Evolutionary conservation across 2,329 filamentous ascomycete species (phyloP).

Genomic region (Fusarium coicis): DNA sequence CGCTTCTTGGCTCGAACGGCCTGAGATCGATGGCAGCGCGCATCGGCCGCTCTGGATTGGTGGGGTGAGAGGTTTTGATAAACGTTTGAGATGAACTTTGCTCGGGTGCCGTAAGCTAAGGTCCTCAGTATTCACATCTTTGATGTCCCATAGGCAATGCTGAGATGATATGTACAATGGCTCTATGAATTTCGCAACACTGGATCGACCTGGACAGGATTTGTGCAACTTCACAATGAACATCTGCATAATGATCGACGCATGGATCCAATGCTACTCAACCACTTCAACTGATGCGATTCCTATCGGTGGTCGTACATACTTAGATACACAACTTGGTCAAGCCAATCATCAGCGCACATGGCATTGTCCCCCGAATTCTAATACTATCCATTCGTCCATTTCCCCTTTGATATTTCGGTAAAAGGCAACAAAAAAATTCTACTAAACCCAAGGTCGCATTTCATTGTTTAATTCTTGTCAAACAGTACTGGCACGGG

Average conservation of each 20-base stretch:
- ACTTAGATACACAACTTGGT: slow-evolving; percentile 10
- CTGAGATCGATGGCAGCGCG: slow-evolving; percentile 17
- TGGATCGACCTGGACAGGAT: background rate
- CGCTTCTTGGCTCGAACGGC: slow-evolving; percentile 11
- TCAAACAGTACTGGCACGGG: slow-evolving; percentile 39
- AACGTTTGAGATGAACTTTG: slow-evolving; percentile 11
- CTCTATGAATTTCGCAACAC: background rate
- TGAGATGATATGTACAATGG: background rate
- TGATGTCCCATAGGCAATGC: background rate
- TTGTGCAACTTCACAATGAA: slow-evolving; percentile 2
- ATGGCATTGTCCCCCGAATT: slow-evolving; percentile 40
- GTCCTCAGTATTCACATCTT: background rate
- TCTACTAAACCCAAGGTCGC: slow-evolving; percentile 2
- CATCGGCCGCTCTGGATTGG: slow-evolving; percentile 17
- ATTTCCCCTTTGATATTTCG: background rate
- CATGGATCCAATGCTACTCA: slow-evolving; percentile 21
- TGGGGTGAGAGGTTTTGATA: background rate
- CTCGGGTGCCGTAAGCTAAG: background rate
- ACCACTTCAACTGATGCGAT: slow-evolving; percentile 6
- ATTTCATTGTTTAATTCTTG: slow-evolving; percentile 4
- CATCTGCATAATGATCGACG: slow-evolving; percentile 27
- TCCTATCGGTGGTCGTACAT: slow-evolving; percentile 1
- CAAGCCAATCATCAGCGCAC: slow-evolving; percentile 47
- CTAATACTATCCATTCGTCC: slow-evolving; percentile 22
- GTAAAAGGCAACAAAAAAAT: background rate